Evolutionary conservation across 805 yeast species (phyloP), one percentile per base, ranked within the genome.

Genomic region (Vanderwaltozyma yarrowii): DNA sequence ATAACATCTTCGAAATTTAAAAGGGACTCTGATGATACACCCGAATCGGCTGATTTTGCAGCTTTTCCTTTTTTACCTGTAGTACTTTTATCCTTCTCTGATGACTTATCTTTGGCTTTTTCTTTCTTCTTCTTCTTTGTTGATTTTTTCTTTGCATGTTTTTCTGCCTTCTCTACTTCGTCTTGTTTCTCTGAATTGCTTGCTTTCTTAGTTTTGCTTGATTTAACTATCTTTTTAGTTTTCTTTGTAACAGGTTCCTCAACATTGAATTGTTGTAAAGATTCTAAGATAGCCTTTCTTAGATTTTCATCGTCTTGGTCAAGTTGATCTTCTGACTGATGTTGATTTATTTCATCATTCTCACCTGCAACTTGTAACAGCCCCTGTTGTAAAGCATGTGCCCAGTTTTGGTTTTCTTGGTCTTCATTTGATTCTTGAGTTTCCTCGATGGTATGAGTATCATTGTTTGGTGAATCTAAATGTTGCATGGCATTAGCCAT

Each of bases 401-500:
- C 60, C 62, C 62, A 57, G 29, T 52, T 52, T 37, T 51, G 19
- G n/a, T 20, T 11, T 10, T 23, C 33, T 7, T 38, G 40, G 2
- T 35, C 38, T 3, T 30, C 25, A 24, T 28, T 36, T 16, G 36
- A 31, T 16, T 35, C 38, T 6, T 32, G 15, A 16, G 25, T 4
- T 7, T 42, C 16, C 2, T 20, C 24, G 8, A 2, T 20, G 14
- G n/a, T 23, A 10, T 30, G 14, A 26, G 16, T 23, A 10, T 16
- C 30, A 19, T 21, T 19, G 2, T 25, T 35, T n/a, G 35, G 41
- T 29, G 37, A 29, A 27, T 49, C 48, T 42, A 56, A 49, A 27
- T 44, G 41, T 12, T 56, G 54, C 24, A 65, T 63, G 2, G 70
- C 70, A 43, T 56, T 62, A 15, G 65, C 62, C 14, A 61, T 65